Base-by-base conservation (phyloP, 2,329 filamentous ascomycete genomes). In the Coniochaeta ligniaria region DNA sequence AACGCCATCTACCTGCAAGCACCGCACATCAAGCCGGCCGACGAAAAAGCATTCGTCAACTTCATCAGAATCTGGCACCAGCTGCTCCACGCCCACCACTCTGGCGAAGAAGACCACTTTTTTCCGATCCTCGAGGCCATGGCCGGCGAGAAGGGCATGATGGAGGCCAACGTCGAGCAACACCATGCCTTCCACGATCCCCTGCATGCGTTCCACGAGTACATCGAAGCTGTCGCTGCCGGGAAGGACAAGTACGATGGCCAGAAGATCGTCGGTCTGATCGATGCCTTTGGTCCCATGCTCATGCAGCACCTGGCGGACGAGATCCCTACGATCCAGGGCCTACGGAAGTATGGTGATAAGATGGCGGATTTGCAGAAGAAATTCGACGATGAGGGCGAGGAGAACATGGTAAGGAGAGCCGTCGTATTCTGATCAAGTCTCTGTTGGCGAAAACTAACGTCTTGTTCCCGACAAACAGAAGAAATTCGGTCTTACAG, bases 91-190 rank as follows among this genome's bases (percentile, higher is more conserved):
- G 64, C 71, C 14, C 78, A 80, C 62, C 76, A 80, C 61, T 59
- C 68, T 1, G 59, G 63, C 0, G 77, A 80, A 61, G 78, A 80
- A 58, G 63, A 61, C 2, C 41, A 63, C 26, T 67, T 77, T 45
- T 79, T 80, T 62, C 74, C 75, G 0, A 65, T 66, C 2, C 68
- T 79, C 12, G 73, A 78, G 61, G 61, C 66, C 38, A 59, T 74
- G 24, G 62, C 70, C 3, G 74, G 71, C 0, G 69, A 72, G 12
- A 64, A 67, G 43, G 73, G 73, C 1, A 62, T 77, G 26, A 78
- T 79, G 75, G 73, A 75, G 16, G 65, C 61, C 52, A 79, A 76
- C 62, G 66, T 78, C 3, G 71, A 72, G 20, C 76, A 80, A 59
- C 77, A 79, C 62, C 66, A 70, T 9, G 66, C 67, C 1, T 79